A percentile compares a stretch with the other conserved stretches of the same genome.
Evolutionary conservation across 2,329 filamentous ascomycete genomes (phyloP).

Genomic region (Podosphaera leucotricha): DNA sequence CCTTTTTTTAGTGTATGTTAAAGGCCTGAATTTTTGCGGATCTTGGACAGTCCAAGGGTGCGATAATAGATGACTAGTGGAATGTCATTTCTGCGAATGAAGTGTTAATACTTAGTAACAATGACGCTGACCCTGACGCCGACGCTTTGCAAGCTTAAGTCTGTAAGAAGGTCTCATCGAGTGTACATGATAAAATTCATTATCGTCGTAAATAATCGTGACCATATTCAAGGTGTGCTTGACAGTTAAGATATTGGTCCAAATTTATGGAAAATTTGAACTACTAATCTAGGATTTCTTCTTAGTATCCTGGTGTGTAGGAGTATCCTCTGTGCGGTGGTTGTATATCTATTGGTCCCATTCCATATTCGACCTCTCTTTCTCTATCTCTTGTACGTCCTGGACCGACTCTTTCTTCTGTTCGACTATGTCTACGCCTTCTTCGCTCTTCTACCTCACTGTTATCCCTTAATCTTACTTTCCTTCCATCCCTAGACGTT

Average conservation of each 20-base stretch:
- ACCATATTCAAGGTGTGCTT: neutral
- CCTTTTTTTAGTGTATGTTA: no score
- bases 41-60: neutral
- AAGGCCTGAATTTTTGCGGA: no score
- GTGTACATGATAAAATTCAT: neutral
- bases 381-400: neutral
- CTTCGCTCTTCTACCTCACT: conserved; percentile 6
- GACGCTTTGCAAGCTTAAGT: neutral
- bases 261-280: neutral
- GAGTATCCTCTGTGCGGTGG: neutral
- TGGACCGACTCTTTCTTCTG: neutral
- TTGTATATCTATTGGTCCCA: neutral
- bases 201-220: neutral
- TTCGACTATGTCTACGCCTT: conserved; percentile 4
- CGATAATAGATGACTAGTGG: neutral
- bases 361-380: neutral
- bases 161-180: neutral
- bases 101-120: neutral
- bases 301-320: neutral
- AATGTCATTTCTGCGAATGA: neutral
- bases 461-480: conserved; percentile 10
- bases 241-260: neutral
- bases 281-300: no score
- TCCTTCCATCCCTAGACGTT: conserved; percentile 4
- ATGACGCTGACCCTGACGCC: neutral